phyloP scores from a whole-genome alignment of 768 basidiomycete genomes.

The Rhizopogon vinicolor region DNA sequence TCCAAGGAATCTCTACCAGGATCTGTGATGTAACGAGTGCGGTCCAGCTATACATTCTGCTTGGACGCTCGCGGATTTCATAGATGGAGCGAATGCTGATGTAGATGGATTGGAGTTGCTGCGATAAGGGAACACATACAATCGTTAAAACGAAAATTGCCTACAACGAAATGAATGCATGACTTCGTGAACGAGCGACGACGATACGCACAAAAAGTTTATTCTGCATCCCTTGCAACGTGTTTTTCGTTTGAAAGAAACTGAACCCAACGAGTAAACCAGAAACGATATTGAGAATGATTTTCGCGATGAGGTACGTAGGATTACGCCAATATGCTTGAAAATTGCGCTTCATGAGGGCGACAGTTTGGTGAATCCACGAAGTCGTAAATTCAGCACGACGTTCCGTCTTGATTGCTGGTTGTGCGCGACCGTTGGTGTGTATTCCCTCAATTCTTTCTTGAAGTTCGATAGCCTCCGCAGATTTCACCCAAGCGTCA shows the following conservation, averaged over 20 bases:
- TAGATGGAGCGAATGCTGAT: constrained; percentile 52
- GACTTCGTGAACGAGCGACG: no score
- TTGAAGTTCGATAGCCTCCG: constrained; percentile 33
- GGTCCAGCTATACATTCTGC: constrained; percentile 60
- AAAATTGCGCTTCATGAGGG: constrained; percentile 27
- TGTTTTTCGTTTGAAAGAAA: constrained; percentile 32
- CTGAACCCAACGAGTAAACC: constrained; percentile 40
- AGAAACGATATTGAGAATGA: constrained; percentile 26
- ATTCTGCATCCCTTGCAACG: constrained; percentile 37
- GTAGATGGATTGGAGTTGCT: constrained; percentile 58
- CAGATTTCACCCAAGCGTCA: constrained; percentile 40
- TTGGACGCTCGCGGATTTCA: constrained; percentile 59
- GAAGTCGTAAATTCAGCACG: constrained; percentile 31
- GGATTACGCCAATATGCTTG: constrained; percentile 36
- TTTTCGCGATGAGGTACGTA: constrained; percentile 35
- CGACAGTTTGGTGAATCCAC: constrained; percentile 33
- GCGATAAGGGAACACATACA: constrained; percentile 39
- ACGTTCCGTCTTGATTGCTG: constrained; percentile 14
- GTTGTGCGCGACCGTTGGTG: constrained; percentile 25
- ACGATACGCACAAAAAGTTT: constrained; percentile 35
- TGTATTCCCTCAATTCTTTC: constrained; percentile 41
- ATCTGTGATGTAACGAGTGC: constrained; percentile 51
- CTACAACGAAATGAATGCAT: constrained; percentile 19
- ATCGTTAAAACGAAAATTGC: constrained; percentile 48
- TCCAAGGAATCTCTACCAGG: constrained; percentile 41